phyloP scores from a whole-genome alignment of 345 rosid species.

The Pseudoturritis turrita region DNA sequence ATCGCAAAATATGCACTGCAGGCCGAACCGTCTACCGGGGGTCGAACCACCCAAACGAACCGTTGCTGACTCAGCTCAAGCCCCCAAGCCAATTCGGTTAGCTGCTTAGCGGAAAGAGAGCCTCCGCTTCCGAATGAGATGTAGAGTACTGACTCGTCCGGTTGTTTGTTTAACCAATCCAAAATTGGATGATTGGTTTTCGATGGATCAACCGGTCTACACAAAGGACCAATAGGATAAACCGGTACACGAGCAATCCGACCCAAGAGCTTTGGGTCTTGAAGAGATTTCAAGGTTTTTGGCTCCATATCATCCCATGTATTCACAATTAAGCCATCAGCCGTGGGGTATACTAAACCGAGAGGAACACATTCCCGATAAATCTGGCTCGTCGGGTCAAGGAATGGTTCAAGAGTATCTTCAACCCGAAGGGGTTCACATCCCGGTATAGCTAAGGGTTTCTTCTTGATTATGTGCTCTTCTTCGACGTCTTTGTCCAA shows the following conservation, averaged over 20 bases:
- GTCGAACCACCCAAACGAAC: neutral
- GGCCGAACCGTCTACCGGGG: neutral
- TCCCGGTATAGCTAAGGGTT: slow-evolving; percentile 20
- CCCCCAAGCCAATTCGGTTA: neutral
- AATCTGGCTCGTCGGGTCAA: slow-evolving; percentile 5
- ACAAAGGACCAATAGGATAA: neutral
- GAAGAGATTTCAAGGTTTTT: neutral
- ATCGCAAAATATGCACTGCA: neutral
- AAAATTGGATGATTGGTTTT: neutral
- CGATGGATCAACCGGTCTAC: neutral
- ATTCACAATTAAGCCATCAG: neutral
- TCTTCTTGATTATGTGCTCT: neutral
- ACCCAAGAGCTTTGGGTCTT: neutral
- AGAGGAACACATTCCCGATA: too few species aligned
- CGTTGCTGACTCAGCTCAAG: neutral
- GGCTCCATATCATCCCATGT: slow-evolving; percentile 5
- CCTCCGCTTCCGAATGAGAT: neutral
- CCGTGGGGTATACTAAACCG: too few species aligned
- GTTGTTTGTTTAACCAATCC: slow-evolving; percentile 38
- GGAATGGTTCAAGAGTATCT: slow-evolving; percentile 24
- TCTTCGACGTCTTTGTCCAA: neutral
- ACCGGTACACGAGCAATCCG: neutral
- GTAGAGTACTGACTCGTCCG: neutral
- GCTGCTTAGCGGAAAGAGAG: neutral
- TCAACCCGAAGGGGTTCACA: slow-evolving; percentile 27